phyloP scores from a whole-genome alignment of 2,329 filamentous ascomycete species.

The Hypoxylon sp. region DNA sequence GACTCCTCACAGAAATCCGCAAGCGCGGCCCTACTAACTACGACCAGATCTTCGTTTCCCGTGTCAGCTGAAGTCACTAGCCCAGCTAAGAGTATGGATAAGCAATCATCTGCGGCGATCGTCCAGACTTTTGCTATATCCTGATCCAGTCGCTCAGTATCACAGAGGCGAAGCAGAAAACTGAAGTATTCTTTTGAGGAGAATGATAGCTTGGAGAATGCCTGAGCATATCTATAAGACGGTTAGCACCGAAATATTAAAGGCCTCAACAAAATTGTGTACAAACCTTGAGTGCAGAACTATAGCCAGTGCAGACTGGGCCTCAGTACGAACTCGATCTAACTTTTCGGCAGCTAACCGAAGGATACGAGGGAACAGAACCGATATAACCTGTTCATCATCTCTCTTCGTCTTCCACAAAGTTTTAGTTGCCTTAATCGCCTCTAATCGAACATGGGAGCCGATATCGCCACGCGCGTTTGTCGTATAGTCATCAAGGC shows the following conservation, averaged over 20 bases:
- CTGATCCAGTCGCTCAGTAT: constrained; percentile 56
- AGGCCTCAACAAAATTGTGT: constrained; percentile 15
- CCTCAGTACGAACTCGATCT: constrained; percentile 83
- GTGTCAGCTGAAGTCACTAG: constrained; percentile 81
- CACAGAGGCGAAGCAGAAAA: constrained; percentile 66
- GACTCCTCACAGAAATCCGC: constrained; percentile 66
- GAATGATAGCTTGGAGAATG: constrained; percentile 62
- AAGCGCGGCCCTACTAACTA: constrained; percentile 77
- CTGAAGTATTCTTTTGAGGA: constrained; percentile 74
- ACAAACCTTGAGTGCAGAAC: constrained; percentile 64
- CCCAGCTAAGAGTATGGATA: constrained; percentile 73
- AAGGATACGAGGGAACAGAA: constrained; percentile 67
- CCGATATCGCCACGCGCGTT: constrained; percentile 92
- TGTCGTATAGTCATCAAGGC: constrained; percentile 91
- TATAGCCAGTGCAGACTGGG: constrained; percentile 68
- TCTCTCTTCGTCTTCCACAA: constrained; percentile 62
- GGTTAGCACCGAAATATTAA: constrained; percentile 43
- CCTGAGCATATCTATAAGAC: constrained; percentile 53
- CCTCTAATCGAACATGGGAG: constrained; percentile 85
- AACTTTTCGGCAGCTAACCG: constrained; percentile 89
- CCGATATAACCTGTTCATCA: constrained; percentile 51
- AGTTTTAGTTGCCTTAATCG: constrained; percentile 80
- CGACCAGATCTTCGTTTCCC: constrained; percentile 82
- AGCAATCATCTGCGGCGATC: constrained; percentile 59
- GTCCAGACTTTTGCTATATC: constrained; percentile 57